Base-by-base conservation (phyloP, 805 yeast genomes). In the Pichia kluyveri region DNA sequence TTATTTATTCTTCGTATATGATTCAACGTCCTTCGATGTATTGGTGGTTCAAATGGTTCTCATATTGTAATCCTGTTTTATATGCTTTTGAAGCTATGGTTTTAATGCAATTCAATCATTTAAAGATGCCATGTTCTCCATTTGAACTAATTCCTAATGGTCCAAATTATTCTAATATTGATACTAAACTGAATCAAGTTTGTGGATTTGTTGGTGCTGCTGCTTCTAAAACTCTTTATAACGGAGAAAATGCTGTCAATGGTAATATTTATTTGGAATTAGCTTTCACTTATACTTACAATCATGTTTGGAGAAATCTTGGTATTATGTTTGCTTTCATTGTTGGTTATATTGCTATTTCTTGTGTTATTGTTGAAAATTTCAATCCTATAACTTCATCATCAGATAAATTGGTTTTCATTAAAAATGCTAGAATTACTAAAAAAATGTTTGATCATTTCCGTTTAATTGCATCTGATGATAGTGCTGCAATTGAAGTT, bases 281-380 rank as follows among this genome's bases (percentile, higher is more conserved):
- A 4, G 61, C 79, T 9, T 86, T 63, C 63, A 59, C 63, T 40
- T 87, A 82, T 68, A 59, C 60, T 19, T 78, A 72, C 57, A 53
- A 63, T 23, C 86, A 87, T 63, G 72, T 76, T 44, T 87, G 96
- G 96, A 79, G 95, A 69, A 84, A 87, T 62, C 71, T 83, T 49
- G 96, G 81, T 49, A 72, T 76, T 49, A 47, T 69, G 48, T 50
- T 73, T 55, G 75, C 61, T 6, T 74, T 69, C 56, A 61, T 68
- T 39, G 36, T 72, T 15, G 70, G 73, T 52, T 72, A 72, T 60
- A 53, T 74, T 32, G 30, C 43, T 4, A 51, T 65, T 32, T 57
- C 61, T 42, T 51, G 60, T 5, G 6, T 65, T 23, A 51, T 61
- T 5, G 63, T 60, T 38, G 74, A 70, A 47, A 11, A 46, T 17